Evolutionary conservation across 805 yeast species (phyloP), one percentile per base, ranked within the genome.

Genomic region (Spathaspora arborariae): DNA sequence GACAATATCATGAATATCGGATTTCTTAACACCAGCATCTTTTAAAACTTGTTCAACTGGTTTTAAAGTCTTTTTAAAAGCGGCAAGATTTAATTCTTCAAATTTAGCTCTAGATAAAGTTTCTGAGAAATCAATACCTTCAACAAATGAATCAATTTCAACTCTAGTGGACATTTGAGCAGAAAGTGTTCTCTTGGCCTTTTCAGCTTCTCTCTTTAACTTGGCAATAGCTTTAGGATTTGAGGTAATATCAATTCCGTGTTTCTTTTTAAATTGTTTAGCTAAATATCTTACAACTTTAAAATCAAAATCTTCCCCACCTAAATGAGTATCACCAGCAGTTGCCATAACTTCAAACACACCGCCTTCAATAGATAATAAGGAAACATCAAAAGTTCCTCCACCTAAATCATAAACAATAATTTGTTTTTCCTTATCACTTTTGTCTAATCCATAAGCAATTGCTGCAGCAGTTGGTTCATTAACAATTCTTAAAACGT

Each of bases 401-500:
- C 77, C 77, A 71, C 77, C 77, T 60, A 72, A 70, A 64, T 72
- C 77, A 60, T 68, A 72, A 49, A 72, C 74, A 61, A 72, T 65
- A 48, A 72, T 72, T 59, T 72, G 75, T 58, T 68, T 72, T 64
- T 72, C 76, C 39, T 58, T 62, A 84, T 82, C 84, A 51, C 81
- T 78, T 67, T 85, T 83, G 57, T 70, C 75, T 52, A 70, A 68
- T 33, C 75, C 75, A 55, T 70, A 70, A 27, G 75, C 75, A 88
- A 84, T 88, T 68, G 90, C 88, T 70, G 87, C 89, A 49, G 88
- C 89, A 53, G 89, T 60, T 50, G 97, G 97, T 78, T 90, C 97
- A 75, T 90, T 90, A 63, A 91, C 90, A 69, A 90, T 90, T 77
- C 97, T 84, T 70, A 88, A 79, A 52, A 90, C 97, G 72, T 90